Conservation (phyloP, 805 yeast species). For the Lipomyces mesembrius region DNA sequence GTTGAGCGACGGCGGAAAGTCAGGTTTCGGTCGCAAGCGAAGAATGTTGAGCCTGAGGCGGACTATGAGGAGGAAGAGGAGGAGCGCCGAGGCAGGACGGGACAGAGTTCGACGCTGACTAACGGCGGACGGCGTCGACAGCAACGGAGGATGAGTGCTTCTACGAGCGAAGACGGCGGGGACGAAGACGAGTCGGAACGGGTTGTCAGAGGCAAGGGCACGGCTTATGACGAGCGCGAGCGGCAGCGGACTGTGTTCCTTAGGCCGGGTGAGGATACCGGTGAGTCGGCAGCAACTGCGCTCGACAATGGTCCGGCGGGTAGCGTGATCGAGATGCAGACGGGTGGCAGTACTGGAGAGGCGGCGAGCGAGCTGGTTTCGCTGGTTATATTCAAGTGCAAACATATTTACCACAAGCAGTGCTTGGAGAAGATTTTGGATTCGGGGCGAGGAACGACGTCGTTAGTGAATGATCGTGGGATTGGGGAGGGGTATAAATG, state of each 20-base stretch:
- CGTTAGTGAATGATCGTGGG: conserved; percentile 18
- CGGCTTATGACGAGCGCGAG: not conserved
- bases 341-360: not conserved
- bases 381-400: conserved; percentile 37
- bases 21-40: conserved; percentile 5
- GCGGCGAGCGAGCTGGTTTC: conserved; percentile 27
- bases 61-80: conserved; percentile 7
- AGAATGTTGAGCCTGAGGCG: not conserved
- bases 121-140: conserved; percentile 1
- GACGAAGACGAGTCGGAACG: not conserved
- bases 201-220: not conserved
- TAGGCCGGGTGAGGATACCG: conserved; percentile 4
- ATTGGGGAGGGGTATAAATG: conserved; percentile 34
- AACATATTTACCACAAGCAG: conserved; percentile 36
- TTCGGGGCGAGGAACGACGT: conserved; percentile 9
- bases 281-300: conserved; percentile 2
- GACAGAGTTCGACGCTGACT: not conserved
- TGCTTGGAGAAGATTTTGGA: conserved; percentile 35
- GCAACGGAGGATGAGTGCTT: not conserved
- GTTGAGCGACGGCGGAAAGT: conserved; percentile 13
- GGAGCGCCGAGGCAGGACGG: not conserved
- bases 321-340: not conserved
- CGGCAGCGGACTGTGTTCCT: conserved; percentile 2
- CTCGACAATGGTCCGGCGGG: conserved; percentile 12
- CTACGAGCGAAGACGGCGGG: not conserved